Evolutionary conservation across 2,329 filamentous ascomycete genomes (phyloP), one percentile per base, ranked within the genome.

Genomic region (Aspergillus hortae): DNA sequence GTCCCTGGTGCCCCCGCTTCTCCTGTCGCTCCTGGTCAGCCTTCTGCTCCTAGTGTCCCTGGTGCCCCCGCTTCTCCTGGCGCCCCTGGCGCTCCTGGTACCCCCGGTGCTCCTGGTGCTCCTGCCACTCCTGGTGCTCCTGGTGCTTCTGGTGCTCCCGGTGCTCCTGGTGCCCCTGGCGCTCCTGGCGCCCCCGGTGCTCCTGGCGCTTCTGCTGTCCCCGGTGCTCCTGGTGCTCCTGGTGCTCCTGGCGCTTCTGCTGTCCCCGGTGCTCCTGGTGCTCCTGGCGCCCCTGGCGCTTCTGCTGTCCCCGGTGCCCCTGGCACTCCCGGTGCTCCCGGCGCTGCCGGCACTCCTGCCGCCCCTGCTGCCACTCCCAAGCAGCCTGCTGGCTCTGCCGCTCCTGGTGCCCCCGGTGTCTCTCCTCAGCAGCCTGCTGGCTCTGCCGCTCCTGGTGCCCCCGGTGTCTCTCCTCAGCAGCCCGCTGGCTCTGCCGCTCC

Each of bases 261-360:
- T n/a, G n/a, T n/a, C n/a, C 44, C 54, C 14, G 40, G 19, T 14
- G 6, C 38, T 25, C 47, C 50, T 33, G 55, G 23, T 10, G 27
- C 32, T 19, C 52, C 60, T 21, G 51, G 48, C n/a, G 19, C 32
- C 11, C 50, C 47, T 32, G 57, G 51, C 27, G 41, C 41, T 14
- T 44, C 54, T 33, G 46, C 42, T n/a, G 38, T 35, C 38, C 32
- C 56, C 48, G 43, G 44, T 3, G 33, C 32, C 35, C 54, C 19
- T 3, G 19, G 19, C 19, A 3, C 19, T 19, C 32, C 56, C 48
- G 43, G 44, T 3, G 33, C 32, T 38, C 54, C 19, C 19, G 19
- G 19, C 19, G 19, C 19, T 19, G 19, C 19, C 19, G 19, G 19
- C 19, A 19, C 19, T 19, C 19, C 19, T 19, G 19, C 19, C 19